Evolutionary conservation across 2,329 filamentous ascomycete species (phyloP).

Genomic region (Cephalotrichum gorgonifer): DNA sequence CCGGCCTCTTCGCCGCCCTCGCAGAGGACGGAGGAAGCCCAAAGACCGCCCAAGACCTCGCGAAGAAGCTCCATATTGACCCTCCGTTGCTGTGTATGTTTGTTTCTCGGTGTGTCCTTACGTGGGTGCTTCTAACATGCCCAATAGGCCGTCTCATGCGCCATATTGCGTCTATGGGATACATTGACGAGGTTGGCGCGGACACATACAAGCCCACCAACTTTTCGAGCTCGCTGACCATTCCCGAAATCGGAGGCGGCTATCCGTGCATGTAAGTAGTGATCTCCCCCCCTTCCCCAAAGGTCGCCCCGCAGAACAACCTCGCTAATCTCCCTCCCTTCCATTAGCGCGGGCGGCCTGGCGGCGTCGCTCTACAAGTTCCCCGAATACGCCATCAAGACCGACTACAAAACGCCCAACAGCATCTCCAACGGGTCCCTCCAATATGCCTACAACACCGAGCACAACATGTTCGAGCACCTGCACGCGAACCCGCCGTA

Average conservation of each 20-base stretch:
- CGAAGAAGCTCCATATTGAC: constrained; percentile 15
- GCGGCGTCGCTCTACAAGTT: constrained; percentile 12
- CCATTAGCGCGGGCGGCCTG: background rate
- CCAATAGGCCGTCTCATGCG: constrained; percentile 19
- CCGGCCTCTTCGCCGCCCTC: constrained; percentile 23
- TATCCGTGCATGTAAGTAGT: constrained; percentile 19
- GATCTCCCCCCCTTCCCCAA: no score
- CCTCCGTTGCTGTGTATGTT: constrained; percentile 15
- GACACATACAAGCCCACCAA: constrained; percentile 27
- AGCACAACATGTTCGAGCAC: constrained; percentile 22
- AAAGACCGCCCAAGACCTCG: constrained; percentile 21
- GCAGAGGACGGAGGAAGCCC: constrained; percentile 17
- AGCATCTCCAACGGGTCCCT: constrained; percentile 17
- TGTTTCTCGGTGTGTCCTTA: background rate
- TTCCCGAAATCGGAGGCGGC: constrained; percentile 21
- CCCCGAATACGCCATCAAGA: constrained; percentile 18
- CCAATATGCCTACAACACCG: constrained; percentile 21
- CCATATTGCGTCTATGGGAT: constrained; percentile 27
- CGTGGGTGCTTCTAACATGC: background rate
- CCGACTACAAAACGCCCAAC: constrained; percentile 18
- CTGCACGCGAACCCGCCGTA: constrained; percentile 16
- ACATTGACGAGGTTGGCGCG: constrained; percentile 21
- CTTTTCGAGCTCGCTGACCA: constrained; percentile 22
- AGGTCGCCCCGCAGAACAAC: background rate
- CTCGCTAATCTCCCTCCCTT: background rate